Evolutionary conservation across 2,329 filamentous ascomycete genomes (phyloP).

Genomic region (Cordyceps militaris): DNA sequence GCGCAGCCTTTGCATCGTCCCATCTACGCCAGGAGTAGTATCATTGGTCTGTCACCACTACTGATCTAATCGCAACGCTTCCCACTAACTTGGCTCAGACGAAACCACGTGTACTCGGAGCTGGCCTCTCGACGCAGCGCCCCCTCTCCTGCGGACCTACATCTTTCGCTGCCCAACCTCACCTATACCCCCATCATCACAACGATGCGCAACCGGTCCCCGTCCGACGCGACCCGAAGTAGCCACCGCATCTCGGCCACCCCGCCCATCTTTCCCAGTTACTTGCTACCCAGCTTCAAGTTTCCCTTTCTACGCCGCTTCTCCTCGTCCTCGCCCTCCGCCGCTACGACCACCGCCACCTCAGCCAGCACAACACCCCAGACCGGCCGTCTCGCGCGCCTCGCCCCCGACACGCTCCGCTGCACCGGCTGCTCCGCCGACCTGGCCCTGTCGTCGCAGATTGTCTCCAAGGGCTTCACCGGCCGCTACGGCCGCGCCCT

Average conservation of each 20-base stretch:
- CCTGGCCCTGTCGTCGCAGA: constrained; percentile 53
- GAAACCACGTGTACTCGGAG: no score
- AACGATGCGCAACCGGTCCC: not conserved
- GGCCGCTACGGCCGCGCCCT: constrained; percentile 59
- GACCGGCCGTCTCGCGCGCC: constrained; percentile 30
- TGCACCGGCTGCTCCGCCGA: constrained; percentile 54
- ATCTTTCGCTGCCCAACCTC: not conserved
- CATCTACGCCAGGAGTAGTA: not conserved
- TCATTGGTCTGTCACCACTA: no score
- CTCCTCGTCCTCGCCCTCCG: constrained; percentile 29
- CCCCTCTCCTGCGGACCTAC: not conserved
- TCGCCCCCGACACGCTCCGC: constrained; percentile 48
- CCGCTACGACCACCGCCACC: constrained; percentile 21
- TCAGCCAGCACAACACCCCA: not conserved
- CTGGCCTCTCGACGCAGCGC: not conserved
- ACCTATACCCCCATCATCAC: not conserved
- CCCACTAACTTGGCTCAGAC: no score
- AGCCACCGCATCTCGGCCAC: constrained; percentile 34
- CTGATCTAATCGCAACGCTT: no score
- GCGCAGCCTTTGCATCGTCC: not conserved
- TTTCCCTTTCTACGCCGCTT: constrained; percentile 40
- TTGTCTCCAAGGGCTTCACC: constrained; percentile 60
- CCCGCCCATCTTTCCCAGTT: constrained; percentile 41
- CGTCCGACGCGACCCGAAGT: constrained; percentile 25
- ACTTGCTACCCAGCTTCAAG: constrained; percentile 44